Base-by-base conservation (phyloP, 1,284 basidiomycete species). In the Pholiota adiposa region DNA sequence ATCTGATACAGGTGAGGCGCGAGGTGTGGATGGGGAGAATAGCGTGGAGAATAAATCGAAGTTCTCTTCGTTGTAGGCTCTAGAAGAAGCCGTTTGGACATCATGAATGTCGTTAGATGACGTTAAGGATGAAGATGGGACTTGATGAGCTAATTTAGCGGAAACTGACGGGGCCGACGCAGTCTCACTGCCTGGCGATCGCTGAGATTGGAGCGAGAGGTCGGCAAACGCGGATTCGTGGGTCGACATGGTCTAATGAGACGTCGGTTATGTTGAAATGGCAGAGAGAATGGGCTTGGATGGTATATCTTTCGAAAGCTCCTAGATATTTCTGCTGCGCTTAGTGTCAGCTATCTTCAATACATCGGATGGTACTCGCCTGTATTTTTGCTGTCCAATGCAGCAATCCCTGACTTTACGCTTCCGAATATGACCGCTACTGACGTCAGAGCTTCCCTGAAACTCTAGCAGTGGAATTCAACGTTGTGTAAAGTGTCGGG, bases 21-120 rank as follows among this genome's bases (percentile, higher is more conserved):
- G 71, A 2, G 79, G 79, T 16, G 77, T 79, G 12, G 75, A 70
- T 54, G 79, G 77, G 6, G 73, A 73, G 64, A 81, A 80, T 8
- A 80, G 68, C 0, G 76, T 77, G 0, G 78, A 72, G 58, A 79
- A 80, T 57, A 75, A 76, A 63, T 77, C 75, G n/a, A 41, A 21
- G 11, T 61, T 58, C 12, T 50, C 38, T 49, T 58, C 52, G 54
- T 51, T 23, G 48, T 51, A 40, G 25, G 43, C 29, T 21, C 19
- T 27, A 4, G 49, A 31, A n/a, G 51, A n/a, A 23, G n/a, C 36
- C 19, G 19, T 12, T 38, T 5, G 19, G 14, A 48, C 41, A 38
- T 54, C 5, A 33, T n/a, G 5, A 29, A 21, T 41, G 46, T 48
- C 5, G 31, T 27, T 18, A 14, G 40, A 34, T 43, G 58, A 29